Evolutionary conservation across 768 basidiomycete species (phyloP), one percentile per base, ranked within the genome.

Genomic region (Gymnopilus junonius): DNA sequence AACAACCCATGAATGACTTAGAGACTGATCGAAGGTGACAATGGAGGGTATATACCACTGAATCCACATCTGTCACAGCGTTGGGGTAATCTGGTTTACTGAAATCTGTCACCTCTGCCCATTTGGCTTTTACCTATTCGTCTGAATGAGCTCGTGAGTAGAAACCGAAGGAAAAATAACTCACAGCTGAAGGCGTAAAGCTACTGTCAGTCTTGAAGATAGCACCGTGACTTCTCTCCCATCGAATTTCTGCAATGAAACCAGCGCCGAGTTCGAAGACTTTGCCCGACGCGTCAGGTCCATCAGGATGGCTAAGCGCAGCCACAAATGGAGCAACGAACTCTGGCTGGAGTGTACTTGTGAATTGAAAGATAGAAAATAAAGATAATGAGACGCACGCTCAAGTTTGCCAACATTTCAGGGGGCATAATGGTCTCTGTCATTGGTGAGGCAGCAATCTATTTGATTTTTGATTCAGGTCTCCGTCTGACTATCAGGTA

Each of bases 371-470:
- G 45, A 39, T 45, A 53, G 25, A 7, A n/a, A 32, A 4, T n/a
- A 11, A 27, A 27, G 23, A 15, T 11, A 46, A 34, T 11, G 39
- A n/a, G 68, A 65, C 79, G 29, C 73, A 91, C 91, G 74, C 90
- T 89, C 40, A 97, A 78, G 70, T 93, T 91, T n/a, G 85, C 90
- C 58, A 99, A 85, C 85, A 97, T 88, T 60, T 98, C 97, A 20
- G 92, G 90, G 8, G 97, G 93, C 92, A 98, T 93, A 68, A 96
- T 81, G 0, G 95, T 97, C 70, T 90, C 95, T 2, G 95, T 97
- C 97, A 99, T 99, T 2, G 86, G 85, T 3, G 95, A 97, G 0
- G 96, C 97, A n/a, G 97, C 97, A 63, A 93, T 89, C 94, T 95
- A 65, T 48, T 21, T 34, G 29, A 5, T 35, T 58, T 12, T 58